phyloP scores from a whole-genome alignment of 108 stramenopile species.

The Fragilaria crotonensis region DNA sequence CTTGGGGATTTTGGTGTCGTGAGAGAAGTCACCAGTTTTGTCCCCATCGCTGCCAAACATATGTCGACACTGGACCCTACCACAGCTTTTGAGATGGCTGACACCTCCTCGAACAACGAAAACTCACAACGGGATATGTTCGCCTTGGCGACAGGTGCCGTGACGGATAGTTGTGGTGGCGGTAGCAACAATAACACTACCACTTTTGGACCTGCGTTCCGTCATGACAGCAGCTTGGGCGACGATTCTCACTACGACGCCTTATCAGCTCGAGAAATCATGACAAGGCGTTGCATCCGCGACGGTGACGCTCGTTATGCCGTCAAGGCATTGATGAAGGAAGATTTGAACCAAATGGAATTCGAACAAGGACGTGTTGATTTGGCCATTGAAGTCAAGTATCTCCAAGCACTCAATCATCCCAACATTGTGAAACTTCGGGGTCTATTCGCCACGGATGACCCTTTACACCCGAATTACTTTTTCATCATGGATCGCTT shows the following conservation, averaged over 20 bases:
- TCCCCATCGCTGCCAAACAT: too few relatives aligned
- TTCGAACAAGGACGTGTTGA: conserved; percentile 55
- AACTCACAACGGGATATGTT: not conserved
- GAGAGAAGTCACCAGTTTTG: too few relatives aligned
- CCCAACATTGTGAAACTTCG: conserved; percentile 48
- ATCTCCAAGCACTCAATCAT: conserved; percentile 42
- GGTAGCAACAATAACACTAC: not conserved
- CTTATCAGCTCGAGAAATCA: conserved; percentile 28
- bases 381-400: conserved; percentile 67
- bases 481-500: conserved; percentile 67
- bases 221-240: conserved; percentile 22
- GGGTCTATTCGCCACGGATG: conserved; percentile 19
- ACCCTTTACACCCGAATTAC: conserved; percentile 28
- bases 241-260: conserved; percentile 44
- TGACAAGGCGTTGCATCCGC: conserved; percentile 42
- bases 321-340: conserved; percentile 41
- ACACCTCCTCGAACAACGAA: not conserved
- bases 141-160: not conserved
- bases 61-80: too few relatives aligned
- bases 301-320: conserved; percentile 65
- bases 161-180: not conserved
- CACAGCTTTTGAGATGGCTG: conserved; percentile 11
- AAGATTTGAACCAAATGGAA: conserved; percentile 33
- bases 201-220: not conserved
- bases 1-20: conserved; percentile 61